Base-by-base conservation (phyloP, 306 rosid genomes). In the Gillenia trifoliata region DNA sequence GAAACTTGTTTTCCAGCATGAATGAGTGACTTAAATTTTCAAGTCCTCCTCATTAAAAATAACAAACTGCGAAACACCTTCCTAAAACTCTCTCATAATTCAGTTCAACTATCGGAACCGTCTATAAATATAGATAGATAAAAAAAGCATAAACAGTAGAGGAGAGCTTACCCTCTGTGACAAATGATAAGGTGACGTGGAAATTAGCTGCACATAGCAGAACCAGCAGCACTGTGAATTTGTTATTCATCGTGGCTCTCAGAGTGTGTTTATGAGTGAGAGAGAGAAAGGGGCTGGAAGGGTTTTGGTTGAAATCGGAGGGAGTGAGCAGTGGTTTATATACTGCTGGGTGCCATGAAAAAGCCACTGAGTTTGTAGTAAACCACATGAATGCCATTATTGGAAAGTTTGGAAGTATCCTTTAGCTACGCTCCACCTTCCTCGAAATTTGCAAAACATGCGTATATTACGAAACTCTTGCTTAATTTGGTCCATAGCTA, bases 351-450 rank as follows among this genome's bases (percentile, higher is more conserved):
- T n/a, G 50, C 1, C 9, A 72, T 69, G 72, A 57, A 68, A 87
- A 78, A 19, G 71, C 83, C 91, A 75, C 79, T 66, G 54, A 66
- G 2, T 33, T 82, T 66, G 28, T 5, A 0, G 31, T 26, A 59
- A 86, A 84, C 56, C 55, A 89, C 90, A 66, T 34, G 28, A 71
- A 71, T 87, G 84, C 86, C 92, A 91, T 82, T 33, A 11, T 5
- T 70, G 19, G 63, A 80, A 61, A 76, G 15, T 40, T 60, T 81
- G 49, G 66, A 57, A 25, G 1, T 30, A 49, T 52, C 28, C 64
- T 49, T 52, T 52, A 0, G 20, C 22, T 6, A 28, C 20, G 12
- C n/a, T 7, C 30, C 30, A 23, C 52, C 65, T 54, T 71, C 75
- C 65, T 15, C 65, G 65, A 71, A 71, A 23, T 1, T 25, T 13